These are phyloP conservation scores for Brassica balearica DNA, from an alignment of 441 rosid species.

Conservation along the genomic window DNA sequence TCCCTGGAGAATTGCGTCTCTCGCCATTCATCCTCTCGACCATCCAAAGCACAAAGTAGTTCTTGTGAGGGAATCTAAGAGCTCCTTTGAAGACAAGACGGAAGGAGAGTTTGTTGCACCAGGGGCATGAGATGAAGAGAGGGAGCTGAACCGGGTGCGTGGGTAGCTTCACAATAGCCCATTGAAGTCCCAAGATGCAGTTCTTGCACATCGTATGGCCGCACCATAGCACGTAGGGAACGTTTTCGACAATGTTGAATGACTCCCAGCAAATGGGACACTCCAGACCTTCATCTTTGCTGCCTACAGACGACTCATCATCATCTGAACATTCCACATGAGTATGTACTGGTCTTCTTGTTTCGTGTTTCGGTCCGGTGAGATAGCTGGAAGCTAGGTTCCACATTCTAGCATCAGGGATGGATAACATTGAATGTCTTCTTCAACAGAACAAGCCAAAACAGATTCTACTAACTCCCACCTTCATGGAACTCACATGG, in stretches of 20 bases:
- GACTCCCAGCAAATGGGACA: constrained; percentile 82
- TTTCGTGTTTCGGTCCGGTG: constrained; percentile 55
- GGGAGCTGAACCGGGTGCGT: constrained; percentile 74
- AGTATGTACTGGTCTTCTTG: constrained; percentile 37
- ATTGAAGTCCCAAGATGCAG: constrained; percentile 71
- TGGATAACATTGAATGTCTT: constrained; percentile 41
- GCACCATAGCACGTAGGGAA: constrained; percentile 79
- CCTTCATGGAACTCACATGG: constrained; percentile 13
- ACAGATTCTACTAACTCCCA: not conserved
- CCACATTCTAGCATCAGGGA: constrained; percentile 67
- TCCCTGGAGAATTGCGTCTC: constrained; percentile 46
- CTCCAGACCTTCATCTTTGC: constrained; percentile 70
- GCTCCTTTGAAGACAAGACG: constrained; percentile 69
- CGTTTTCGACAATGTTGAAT: constrained; percentile 73
- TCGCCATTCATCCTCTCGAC: constrained; percentile 81
- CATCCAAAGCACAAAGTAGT: constrained; percentile 83
- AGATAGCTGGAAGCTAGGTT: constrained; percentile 74
- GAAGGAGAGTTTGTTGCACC: constrained; percentile 76
- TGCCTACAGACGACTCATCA: constrained; percentile 62
- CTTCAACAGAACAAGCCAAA: not conserved
- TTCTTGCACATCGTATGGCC: constrained; percentile 80
- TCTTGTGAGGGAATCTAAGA: constrained; percentile 74
- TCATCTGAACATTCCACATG: constrained; percentile 69
- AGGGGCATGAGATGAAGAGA: constrained; percentile 74
- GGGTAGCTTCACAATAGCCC: constrained; percentile 74